Evolutionary conservation across 352 stramenopile genomes (phyloP), one percentile per base, ranked within the genome.

Genomic region (Phytopythium aichiense): DNA sequence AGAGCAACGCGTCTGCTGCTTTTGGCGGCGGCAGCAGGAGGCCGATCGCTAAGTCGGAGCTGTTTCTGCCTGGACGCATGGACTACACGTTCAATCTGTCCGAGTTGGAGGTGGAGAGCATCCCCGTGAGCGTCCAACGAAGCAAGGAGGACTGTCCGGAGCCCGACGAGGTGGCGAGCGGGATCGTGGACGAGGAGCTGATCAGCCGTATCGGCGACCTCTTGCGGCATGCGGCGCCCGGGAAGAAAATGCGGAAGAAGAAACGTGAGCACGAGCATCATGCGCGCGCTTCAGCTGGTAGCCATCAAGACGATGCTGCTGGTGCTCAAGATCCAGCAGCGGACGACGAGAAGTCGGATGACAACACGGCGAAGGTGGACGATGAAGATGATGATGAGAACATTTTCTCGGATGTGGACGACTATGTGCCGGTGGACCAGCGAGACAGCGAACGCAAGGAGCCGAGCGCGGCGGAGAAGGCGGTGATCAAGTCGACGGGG

Each of bases 81-180:
- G 81, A 81, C 65, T 94, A 92, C 59, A 85, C 76, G 4, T 94
- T 91, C 58, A 79, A 83, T 23, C 9, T 91, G 46, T 71, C 63
- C 6, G 53, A 63, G 0, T 23, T 50, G 3, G 77, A 84, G 15
- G 40, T 76, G 1, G 79, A 85, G 13, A 88, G 77, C 45, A 67
- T 82, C 12, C 84, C 84, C 30, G 66, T 79, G 51, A 79, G 81
- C 60, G 73, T 91, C 2, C 85, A 92, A 56, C 69, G 74, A 18
- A 92, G 81, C 58, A 91, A 87, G 65, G 82, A 92, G 15, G 82
- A 92, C 58, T 89, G 76, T 52, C 81, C 77, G 0, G 80, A 81
- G 43, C 60, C 69, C 1, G 77, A 91, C 59, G 80, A 88, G 20
- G 61, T 88, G 6, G 69, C 87, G 1, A 80, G 63, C 60, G 84